Conservation (phyloP, 1,284 basidiomycete species). For the Ceratobasidium sp. region DNA sequence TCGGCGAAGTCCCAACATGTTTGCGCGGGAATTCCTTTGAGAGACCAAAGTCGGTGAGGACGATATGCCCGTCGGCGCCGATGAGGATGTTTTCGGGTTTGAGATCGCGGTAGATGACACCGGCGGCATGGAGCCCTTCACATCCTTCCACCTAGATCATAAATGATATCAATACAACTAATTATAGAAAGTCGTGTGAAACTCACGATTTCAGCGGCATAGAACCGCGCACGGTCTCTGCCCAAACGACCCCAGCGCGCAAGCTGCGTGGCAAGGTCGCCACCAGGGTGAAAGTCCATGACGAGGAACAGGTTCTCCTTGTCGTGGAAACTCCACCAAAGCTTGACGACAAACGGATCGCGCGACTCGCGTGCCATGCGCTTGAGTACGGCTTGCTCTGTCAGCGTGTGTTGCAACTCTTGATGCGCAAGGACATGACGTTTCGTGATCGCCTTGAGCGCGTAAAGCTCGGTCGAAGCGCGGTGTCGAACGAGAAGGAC, state of each 20-base stretch:
- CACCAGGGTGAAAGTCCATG: constrained; percentile 96
- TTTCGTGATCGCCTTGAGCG: constrained; percentile 97
- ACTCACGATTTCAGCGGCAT: constrained; percentile 88
- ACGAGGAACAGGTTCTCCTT: constrained; percentile 93
- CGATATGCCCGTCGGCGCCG: constrained; percentile 92
- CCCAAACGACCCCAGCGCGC: constrained; percentile 94
- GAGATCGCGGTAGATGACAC: constrained; percentile 90
- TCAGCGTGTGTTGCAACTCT: constrained; percentile 94
- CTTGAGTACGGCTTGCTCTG: constrained; percentile 93
- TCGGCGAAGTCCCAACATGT: constrained; percentile 54
- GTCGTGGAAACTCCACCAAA: constrained; percentile 97
- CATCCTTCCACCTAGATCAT: constrained; percentile 31
- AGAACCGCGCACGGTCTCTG: constrained; percentile 92
- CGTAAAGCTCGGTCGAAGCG: constrained; percentile 78
- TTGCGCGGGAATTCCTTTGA: constrained; percentile 84
- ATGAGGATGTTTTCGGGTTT: constrained; percentile 97
- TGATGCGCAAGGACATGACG: constrained; percentile 95
- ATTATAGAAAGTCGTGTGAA: neutral
- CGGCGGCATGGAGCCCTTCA: constrained; percentile 80
- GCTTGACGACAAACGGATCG: constrained; percentile 93
- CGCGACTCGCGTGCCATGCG: constrained; percentile 84
- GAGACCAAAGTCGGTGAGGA: constrained; percentile 95
- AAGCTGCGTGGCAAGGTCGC: constrained; percentile 96
- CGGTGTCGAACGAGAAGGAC: constrained; percentile 89
- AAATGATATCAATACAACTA: neutral